Percentiles rank a stretch among this genome's conserved stretches.
Conservation (phyloP, 1,284 basidiomycete species). For the Hemileia vastatrix region DNA sequence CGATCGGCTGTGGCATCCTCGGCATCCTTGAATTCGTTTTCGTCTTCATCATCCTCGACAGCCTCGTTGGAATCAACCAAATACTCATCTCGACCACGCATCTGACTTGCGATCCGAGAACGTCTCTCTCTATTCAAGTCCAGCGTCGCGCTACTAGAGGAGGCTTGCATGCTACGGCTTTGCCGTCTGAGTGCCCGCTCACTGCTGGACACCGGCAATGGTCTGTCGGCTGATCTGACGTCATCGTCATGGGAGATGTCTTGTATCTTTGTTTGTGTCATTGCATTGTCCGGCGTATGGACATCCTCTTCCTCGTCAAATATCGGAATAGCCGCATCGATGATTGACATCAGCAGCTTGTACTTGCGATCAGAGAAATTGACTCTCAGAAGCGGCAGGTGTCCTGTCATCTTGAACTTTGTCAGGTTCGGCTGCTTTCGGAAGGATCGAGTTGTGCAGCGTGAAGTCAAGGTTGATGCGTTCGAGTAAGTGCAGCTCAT, state of each 20-base stretch:
- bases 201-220: no score
- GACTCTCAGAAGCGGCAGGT: conserved; percentile 74
- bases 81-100: conserved; percentile 7
- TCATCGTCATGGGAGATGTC: conserved; percentile 55
- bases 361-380: conserved; percentile 97
- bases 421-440: conserved; percentile 72
- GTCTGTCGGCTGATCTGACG: no score
- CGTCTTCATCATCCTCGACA: conserved; percentile 48
- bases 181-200: no score
- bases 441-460: conserved; percentile 87
- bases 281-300: not conserved
- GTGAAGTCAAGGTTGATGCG: conserved; percentile 82
- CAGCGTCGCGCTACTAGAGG: conserved; percentile 30
- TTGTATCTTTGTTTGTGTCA: not conserved
- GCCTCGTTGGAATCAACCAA: conserved; percentile 28
- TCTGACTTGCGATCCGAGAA: not conserved
- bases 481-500: conserved; percentile 89
- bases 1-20: conserved; percentile 58
- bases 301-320: conserved; percentile 61
- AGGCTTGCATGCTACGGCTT: conserved; percentile 49
- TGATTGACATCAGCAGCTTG: conserved; percentile 80
- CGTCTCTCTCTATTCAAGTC: not conserved
- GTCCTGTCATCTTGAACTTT: conserved; percentile 83
- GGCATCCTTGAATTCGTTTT: conserved; percentile 64
- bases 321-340: conserved; percentile 81